A percentile compares a stretch with the other conserved stretches of the same genome.
phyloP scores from a whole-genome alignment of 176 grass and related monocot genomes.

The Puya raimondii region DNA sequence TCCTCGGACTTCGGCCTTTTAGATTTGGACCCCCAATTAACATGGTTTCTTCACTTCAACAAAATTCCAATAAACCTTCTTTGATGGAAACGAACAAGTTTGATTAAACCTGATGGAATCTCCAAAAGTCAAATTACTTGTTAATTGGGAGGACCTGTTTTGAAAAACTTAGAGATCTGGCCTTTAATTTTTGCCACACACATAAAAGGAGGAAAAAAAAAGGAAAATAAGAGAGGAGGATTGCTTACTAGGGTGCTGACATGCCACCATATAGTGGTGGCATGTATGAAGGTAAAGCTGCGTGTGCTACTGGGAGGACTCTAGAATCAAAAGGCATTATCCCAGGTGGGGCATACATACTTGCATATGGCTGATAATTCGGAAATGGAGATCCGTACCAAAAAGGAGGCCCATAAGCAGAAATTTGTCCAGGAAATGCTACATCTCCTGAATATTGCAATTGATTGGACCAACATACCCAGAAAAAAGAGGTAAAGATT shows the following conservation, averaged over 20 bases:
- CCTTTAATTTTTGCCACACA: neutral
- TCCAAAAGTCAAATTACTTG: no score
- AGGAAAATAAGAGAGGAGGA: neutral
- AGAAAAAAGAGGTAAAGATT: neutral
- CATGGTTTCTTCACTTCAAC: no score
- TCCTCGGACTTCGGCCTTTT: no score
- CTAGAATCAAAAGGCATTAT: slow-evolving; percentile 21
- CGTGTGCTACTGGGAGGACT: slow-evolving; percentile 13
- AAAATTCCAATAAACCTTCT: no score
- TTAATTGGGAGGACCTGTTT: no score
- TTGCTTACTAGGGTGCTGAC: slow-evolving; percentile 20
- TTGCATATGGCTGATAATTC: slow-evolving; percentile 11
- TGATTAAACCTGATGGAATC: no score
- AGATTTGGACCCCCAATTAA: no score
- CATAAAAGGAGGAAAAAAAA: neutral
- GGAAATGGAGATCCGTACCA: slow-evolving; percentile 17
- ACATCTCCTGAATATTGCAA: slow-evolving; percentile 8
- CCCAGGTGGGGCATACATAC: slow-evolving; percentile 19
- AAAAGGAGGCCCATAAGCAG: slow-evolving; percentile 15
- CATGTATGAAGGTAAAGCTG: slow-evolving; percentile 17
- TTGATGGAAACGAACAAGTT: no score
- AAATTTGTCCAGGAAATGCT: slow-evolving; percentile 12
- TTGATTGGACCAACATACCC: neutral
- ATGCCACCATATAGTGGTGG: slow-evolving; percentile 17
- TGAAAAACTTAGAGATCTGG: no score